Evolutionary conservation across 345 rosid species (phyloP).

Genomic region (Bruguiera gymnorhiza): DNA sequence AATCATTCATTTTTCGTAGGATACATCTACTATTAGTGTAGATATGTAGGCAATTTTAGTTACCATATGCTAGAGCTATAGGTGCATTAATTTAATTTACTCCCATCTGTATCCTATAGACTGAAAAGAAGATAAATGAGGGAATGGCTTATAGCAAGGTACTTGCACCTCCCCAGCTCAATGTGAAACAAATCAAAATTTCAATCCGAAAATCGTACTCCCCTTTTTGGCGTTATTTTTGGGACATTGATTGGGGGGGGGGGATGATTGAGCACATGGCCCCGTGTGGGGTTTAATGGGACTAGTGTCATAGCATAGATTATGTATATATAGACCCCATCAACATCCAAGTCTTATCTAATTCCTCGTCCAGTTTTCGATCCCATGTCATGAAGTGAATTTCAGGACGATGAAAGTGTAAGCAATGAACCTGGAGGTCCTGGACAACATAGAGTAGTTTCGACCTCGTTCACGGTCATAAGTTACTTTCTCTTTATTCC

Average conservation of each 20-base stretch:
- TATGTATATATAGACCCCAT: constrained; percentile 9
- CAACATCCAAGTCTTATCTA: constrained; percentile 16
- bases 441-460: no score
- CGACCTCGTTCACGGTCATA: no score
- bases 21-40: neutral
- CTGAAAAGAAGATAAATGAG: neutral
- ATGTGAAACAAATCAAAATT: neutral
- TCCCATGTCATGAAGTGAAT: neutral
- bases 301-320: constrained; percentile 5
- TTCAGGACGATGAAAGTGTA: neutral
- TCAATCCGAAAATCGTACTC: neutral
- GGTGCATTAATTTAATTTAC: neutral
- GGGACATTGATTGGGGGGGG: neutral
- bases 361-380: constrained; percentile 1
- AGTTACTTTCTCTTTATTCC: no score
- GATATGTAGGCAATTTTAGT: neutral
- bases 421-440: no score
- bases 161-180: neutral
- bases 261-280: constrained; percentile 8
- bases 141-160: neutral
- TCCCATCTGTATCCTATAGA: neutral
- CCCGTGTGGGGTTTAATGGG: constrained; percentile 11
- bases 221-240: constrained; percentile 12
- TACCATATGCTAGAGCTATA: neutral
- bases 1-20: neutral